A percentile compares a stretch with the other conserved stretches of the same genome.
These are phyloP conservation scores for Trametes gibbosa DNA, from an alignment of 768 basidiomycete species.

Conservation along the genomic window DNA sequence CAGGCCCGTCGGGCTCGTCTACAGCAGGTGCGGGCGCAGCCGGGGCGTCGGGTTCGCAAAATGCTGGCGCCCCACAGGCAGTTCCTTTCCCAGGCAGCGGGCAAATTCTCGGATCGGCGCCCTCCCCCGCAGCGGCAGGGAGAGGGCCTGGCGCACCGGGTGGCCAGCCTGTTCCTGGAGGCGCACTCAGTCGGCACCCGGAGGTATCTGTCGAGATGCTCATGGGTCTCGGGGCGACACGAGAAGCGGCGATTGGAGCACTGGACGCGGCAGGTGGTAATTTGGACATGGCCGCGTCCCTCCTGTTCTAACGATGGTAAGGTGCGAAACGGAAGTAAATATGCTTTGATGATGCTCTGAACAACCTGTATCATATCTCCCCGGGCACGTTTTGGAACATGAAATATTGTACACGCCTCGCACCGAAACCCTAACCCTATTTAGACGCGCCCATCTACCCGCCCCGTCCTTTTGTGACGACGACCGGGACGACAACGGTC, in stretches of 20 bases:
- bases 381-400: not conserved
- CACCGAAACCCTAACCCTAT: too few species aligned
- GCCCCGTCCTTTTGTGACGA: too few species aligned
- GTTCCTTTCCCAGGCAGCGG: conserved; percentile 69
- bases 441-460: too few species aligned
- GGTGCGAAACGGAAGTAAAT: conserved; percentile 6
- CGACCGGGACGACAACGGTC: too few species aligned
- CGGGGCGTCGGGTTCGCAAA: not conserved
- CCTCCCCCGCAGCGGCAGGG: conserved; percentile 29
- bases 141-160: conserved; percentile 23
- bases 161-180: conserved; percentile 20
- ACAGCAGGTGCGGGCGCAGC: conserved; percentile 1
- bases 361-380: conserved; percentile 7
- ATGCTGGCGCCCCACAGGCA: conserved; percentile 15
- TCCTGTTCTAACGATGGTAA: conserved; percentile 60
- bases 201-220: conserved; percentile 65
- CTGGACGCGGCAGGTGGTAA: conserved; percentile 83
- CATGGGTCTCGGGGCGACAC: conserved; percentile 72
- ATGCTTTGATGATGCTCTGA: conserved; percentile 2
- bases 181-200: conserved; percentile 36
- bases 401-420: too few species aligned
- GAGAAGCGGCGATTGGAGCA: conserved; percentile 74
- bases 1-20: conserved; percentile 28
- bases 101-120: conserved; percentile 51
- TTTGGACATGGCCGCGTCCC: conserved; percentile 82